Evolutionary conservation across 805 yeast genomes (phyloP).

Genomic region (Candida loeiensis): DNA sequence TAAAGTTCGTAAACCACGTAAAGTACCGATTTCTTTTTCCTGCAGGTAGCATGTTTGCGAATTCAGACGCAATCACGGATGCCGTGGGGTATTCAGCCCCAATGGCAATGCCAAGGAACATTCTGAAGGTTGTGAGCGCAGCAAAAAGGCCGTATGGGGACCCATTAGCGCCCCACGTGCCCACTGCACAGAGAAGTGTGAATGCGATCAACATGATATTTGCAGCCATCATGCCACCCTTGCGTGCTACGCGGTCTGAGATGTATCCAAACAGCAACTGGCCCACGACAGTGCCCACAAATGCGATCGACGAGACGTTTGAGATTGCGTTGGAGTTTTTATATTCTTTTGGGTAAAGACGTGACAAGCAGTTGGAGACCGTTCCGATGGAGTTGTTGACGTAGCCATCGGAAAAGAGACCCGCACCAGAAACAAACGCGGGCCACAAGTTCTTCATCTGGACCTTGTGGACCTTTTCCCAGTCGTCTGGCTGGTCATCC

Average conservation of each 20-base stretch:
- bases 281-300: slow-evolving; percentile 89
- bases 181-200: slow-evolving; percentile 65
- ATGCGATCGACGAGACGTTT: slow-evolving; percentile 83
- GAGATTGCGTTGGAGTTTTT: slow-evolving; percentile 64
- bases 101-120: slow-evolving; percentile 84
- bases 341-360: slow-evolving; percentile 63
- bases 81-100: slow-evolving; percentile 97
- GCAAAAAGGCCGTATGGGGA: slow-evolving; percentile 74
- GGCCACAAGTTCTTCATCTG: slow-evolving; percentile 28
- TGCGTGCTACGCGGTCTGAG: slow-evolving; percentile 78
- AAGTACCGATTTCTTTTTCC: slow-evolving; percentile 88
- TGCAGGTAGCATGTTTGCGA: slow-evolving; percentile 70
- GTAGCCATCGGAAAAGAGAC: slow-evolving; percentile 90
- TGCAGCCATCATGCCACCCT: slow-evolving; percentile 76
- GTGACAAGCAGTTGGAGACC: slow-evolving; percentile 65
- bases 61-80: slow-evolving; percentile 91
- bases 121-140: slow-evolving; percentile 79
- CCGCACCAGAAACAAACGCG: slow-evolving; percentile 68
- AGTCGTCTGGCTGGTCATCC: slow-evolving; percentile 16
- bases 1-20: slow-evolving; percentile 80
- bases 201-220: slow-evolving; percentile 72
- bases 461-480: slow-evolving; percentile 17
- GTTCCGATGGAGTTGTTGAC: slow-evolving; percentile 81
- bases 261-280: slow-evolving; percentile 76
- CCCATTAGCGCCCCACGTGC: slow-evolving; percentile 71